Evolutionary conservation across 129 eudicot genomes (phyloP).

Genomic region (Pulicaria dysenterica): DNA sequence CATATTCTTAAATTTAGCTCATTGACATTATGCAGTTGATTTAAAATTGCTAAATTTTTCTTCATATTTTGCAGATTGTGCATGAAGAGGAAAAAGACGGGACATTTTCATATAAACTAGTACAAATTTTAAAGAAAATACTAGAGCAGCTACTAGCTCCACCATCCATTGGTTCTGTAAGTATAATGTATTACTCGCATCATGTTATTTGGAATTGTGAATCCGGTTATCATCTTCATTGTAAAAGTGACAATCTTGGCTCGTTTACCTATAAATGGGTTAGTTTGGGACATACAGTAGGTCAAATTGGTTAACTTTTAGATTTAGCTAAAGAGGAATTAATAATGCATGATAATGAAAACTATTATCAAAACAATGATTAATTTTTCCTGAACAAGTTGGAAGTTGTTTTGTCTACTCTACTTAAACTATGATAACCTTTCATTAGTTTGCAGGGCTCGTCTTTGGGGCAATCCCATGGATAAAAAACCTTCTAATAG

Average conservation of each 20-base stretch:
- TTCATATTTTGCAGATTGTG: conserved; percentile 36
- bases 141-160: conserved; percentile 76
- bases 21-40: background rate
- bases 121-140: conserved; percentile 44
- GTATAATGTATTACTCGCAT: conserved; percentile 19
- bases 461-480: conserved; percentile 59
- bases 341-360: no score
- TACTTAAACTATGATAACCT: background rate
- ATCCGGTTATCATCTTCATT: no score
- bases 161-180: conserved; percentile 85
- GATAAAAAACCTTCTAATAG: conserved; percentile 61
- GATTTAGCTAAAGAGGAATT: no score
- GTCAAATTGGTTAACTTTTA: no score
- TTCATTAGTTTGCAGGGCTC: conserved; percentile 62
- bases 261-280: no score
- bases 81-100: conserved; percentile 21
- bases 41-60: background rate
- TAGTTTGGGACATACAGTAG: no score
- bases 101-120: conserved; percentile 32
- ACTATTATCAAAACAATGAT: no score
- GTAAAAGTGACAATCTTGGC: no score
- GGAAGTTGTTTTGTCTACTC: no score
- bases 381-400: no score
- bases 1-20: background rate
- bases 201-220: background rate